Percentiles rank a stretch among this genome's conserved stretches.
Conservation (phyloP, 192 early-diverging fungal genomes). For the Borealophlyctis nickersoniae region DNA sequence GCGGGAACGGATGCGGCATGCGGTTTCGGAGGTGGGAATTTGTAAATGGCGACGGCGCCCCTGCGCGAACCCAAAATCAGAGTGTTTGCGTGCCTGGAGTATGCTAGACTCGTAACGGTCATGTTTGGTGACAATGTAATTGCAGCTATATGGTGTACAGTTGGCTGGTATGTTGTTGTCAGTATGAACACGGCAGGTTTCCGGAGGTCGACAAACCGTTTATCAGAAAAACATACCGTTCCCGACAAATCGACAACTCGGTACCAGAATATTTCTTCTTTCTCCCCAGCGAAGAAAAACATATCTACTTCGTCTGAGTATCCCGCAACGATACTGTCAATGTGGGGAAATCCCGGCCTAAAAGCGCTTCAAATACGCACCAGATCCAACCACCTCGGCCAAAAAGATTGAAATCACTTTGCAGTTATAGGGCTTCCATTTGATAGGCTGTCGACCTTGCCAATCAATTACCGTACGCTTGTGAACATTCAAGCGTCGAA, state of each 20-base stretch:
- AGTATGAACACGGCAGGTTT: too few species aligned
- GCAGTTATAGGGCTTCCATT: slow-evolving; percentile 32
- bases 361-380: too few species aligned
- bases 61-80: slow-evolving; percentile 26
- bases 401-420: slow-evolving; percentile 48
- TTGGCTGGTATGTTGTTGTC: too few species aligned
- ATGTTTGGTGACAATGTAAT: too few species aligned
- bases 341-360: slow-evolving; percentile 15
- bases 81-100: neutral
- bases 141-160: neutral
- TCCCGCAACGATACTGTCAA: neutral
- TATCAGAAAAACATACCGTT: too few species aligned
- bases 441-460: slow-evolving; percentile 41
- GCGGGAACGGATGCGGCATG: slow-evolving; percentile 1
- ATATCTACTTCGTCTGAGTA: neutral
- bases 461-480: too few species aligned
- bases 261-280: slow-evolving; percentile 12
- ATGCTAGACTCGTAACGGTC: too few species aligned
- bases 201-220: too few species aligned
- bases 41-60: slow-evolving; percentile 30
- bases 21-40: neutral
- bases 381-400: neutral
- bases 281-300: slow-evolving; percentile 4
- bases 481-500: too few species aligned
- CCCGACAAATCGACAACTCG: too few species aligned